Conservation (phyloP, 176 grass and related monocot species). For the Lolium multiflorum region DNA sequence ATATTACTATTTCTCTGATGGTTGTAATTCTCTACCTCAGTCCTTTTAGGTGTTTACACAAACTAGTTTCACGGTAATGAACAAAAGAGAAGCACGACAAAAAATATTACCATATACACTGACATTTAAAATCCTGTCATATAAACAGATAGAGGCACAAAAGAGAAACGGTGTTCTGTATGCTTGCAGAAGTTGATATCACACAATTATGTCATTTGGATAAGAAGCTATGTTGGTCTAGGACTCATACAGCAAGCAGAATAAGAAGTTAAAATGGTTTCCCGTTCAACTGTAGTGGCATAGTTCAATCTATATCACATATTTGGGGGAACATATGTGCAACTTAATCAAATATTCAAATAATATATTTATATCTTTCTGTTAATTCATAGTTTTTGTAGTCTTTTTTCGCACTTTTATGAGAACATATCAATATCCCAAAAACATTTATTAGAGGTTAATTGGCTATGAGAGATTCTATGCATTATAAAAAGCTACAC, state of each 20-base stretch:
- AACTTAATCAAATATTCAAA: conserved; percentile 14
- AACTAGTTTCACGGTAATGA: neutral
- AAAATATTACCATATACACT: neutral
- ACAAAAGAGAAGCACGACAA: conserved; percentile 7
- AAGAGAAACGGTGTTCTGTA: neutral
- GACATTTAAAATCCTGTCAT: neutral
- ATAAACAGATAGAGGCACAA: neutral
- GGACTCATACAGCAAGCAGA: neutral
- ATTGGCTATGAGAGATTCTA: neutral
- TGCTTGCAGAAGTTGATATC: conserved; percentile 3
- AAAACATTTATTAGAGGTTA: neutral
- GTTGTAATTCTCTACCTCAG: neutral
- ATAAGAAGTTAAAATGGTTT: neutral
- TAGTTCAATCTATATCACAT: neutral
- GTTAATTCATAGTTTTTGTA: conserved; percentile 4
- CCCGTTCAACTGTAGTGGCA: conserved; percentile 26
- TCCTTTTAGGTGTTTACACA: neutral
- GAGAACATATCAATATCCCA: neutral
- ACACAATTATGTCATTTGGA: neutral
- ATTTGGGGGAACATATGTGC: neutral
- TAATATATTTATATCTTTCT: neutral
- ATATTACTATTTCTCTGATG: conserved; percentile 8
- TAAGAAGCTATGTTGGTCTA: neutral
- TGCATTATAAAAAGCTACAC: conserved; percentile 16
- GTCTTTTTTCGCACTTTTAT: neutral